Evolutionary conservation across 2,329 filamentous ascomycete genomes (phyloP).

Genomic region (Arthrocladium fulminans): DNA sequence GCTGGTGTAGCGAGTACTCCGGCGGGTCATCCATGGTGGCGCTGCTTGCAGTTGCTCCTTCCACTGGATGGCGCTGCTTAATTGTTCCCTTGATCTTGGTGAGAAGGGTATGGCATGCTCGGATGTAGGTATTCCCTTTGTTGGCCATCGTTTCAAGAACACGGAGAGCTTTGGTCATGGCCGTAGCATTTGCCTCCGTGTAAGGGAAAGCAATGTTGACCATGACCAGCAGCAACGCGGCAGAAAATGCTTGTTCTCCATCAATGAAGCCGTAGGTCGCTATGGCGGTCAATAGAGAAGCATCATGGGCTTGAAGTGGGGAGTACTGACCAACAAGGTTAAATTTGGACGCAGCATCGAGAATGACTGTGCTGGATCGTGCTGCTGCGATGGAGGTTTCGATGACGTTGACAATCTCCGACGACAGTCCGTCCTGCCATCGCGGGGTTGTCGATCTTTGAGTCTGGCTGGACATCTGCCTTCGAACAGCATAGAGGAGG

Average conservation of each 20-base stretch:
- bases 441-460: not conserved
- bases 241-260: constrained; percentile 46
- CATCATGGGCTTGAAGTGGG: not conserved
- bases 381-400: constrained; percentile 7
- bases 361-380: constrained; percentile 2
- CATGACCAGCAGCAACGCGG: constrained; percentile 46
- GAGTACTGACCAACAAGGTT: not conserved
- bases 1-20: not conserved
- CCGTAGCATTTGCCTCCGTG: constrained; percentile 31
- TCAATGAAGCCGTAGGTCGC: constrained; percentile 51
- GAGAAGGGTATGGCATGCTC: constrained; percentile 8
- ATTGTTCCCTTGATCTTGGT: constrained; percentile 8
- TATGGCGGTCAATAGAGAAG: constrained; percentile 10
- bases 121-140: constrained; percentile 19
- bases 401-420: constrained; percentile 7
- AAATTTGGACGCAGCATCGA: not conserved
- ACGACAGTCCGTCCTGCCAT: not conserved
- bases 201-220: constrained; percentile 44
- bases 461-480: constrained; percentile 31
- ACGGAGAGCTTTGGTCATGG: constrained; percentile 39
- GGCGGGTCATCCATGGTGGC: not conserved
- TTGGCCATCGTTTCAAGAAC: constrained; percentile 43
- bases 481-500: constrained; percentile 46
- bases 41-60: not conserved
- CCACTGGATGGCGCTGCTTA: constrained; percentile 1